Base-by-base conservation (phyloP, 768 basidiomycete genomes). In the Lyophyllum atratum region DNA sequence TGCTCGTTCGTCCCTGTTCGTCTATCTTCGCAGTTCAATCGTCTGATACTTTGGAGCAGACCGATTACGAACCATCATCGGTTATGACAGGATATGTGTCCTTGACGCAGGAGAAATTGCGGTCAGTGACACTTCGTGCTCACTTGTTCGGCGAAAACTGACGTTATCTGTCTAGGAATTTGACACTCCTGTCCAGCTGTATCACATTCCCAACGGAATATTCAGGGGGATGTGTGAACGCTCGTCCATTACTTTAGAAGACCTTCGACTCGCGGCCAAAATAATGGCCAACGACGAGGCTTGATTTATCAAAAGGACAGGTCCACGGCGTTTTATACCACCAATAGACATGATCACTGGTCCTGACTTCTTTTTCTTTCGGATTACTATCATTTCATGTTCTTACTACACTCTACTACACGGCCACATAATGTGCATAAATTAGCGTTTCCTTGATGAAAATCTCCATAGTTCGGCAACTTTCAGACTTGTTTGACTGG, bases 181-280 rank as follows among this genome's bases (percentile, higher is more conserved):
- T 65, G 93, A 93, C 68, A 87, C 89, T 2, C 93, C 94, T 0
- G 72, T 78, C 24, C 81, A 78, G 42, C 71, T 95, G 17, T 93
- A 84, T 71, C 63, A 78, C 47, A 74, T 69, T 7, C 57, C 74
- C 3, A 76, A 81, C 49, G 86, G 91, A 1, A 87, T 92, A 61
- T 95, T 95, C 77, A 81, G 85, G 37, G 83, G 85, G 46, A 95
- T 96, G 92, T 94, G 92, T 65, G 86, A 92, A 26, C 85, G 85
- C 55, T 90, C 89, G n/a, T 82, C 82, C 29, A 91, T 95, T 59
- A 78, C 84, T 15, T 67, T 87, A 11, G 84, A 87, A 34, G 93
- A 95, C 68, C 84, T 94, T 56, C 71, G 68, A 53, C 57, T 75
- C 24, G 78, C 77, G 22, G 59, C 63, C 22, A 78, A 78, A 66